Evolutionary conservation across 2,329 filamentous ascomycete genomes (phyloP).

Genomic region (Mycosphaerella arachidis): DNA sequence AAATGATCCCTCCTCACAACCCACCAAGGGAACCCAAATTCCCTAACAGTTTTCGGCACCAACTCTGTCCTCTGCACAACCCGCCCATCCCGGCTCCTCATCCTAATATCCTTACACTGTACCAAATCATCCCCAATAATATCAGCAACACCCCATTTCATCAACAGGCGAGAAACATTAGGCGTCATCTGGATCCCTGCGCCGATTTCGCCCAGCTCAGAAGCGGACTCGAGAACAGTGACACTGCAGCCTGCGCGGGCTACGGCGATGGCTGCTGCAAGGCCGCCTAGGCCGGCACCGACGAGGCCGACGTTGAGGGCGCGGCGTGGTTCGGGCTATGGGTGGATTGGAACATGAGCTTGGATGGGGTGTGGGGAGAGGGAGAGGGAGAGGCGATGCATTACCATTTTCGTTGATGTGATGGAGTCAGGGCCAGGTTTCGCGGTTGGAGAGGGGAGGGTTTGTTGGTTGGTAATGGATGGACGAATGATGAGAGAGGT

Average conservation of each 20-base stretch:
- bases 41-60: conserved; percentile 25
- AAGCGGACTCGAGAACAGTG: conserved; percentile 36
- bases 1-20: conserved; percentile 47
- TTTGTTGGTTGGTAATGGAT: too few relatives aligned
- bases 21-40: conserved; percentile 39
- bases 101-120: conserved; percentile 36
- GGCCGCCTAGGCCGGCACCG: conserved; percentile 38
- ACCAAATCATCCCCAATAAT: conserved; percentile 43
- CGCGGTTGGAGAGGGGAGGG: too few relatives aligned
- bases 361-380: not conserved
- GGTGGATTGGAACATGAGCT: not conserved
- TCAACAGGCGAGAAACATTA: conserved; percentile 38
- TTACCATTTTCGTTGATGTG: too few relatives aligned
- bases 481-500: too few relatives aligned
- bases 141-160: conserved; percentile 37
- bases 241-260: conserved; percentile 33
- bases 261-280: conserved; percentile 40
- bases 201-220: conserved; percentile 35
- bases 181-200: conserved; percentile 25
- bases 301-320: conserved; percentile 16
- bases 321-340: not conserved
- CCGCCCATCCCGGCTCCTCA: conserved; percentile 37
- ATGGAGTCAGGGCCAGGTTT: too few relatives aligned
- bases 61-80: conserved; percentile 24
- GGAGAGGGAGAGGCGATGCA: too few relatives aligned